Base-by-base conservation (phyloP, 1,284 basidiomycete species). In the Gomphus bonarii region DNA sequence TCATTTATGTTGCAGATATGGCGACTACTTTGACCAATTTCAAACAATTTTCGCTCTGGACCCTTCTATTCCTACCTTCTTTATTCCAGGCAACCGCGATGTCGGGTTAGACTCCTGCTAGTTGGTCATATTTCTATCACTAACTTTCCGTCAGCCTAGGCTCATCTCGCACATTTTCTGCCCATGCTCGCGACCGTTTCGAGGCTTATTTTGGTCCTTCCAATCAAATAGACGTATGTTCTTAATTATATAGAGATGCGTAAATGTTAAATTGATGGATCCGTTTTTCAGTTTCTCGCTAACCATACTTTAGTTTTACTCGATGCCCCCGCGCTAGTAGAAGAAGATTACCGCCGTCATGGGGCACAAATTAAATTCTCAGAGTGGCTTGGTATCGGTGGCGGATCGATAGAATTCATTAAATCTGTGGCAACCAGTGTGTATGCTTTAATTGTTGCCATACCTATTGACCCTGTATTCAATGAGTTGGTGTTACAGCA, bases 31-130 rank as follows among this genome's bases (percentile, higher is more conserved):
- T 49, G 62, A 68, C n/a, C 78, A 81, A 54, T 91, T 87, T 70
- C 76, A 75, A 58, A 72, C 71, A 7, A 81, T 85, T 59, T 90
- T 91, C 68, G 67, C 73, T 10, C 62, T 77, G 36, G 51, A 58
- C 66, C 62, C 68, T 11, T 10, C 67, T 75, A 69, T 75, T 0
- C 72, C 76, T 0, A 74, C 77, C 30, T 80, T 84, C 69, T 85
- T 82, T 65, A 70, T 93, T 16, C 86, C 89, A 1, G 91, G 91
- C 10, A 95, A 95, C 64, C 86, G 90, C 66, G 91, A 95, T 64
- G 75, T 94, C 46, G 88, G 85, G 79, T 87, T 61, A 59, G 76
- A 67, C 16, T 35, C 22, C 43, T 42, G 25, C 36, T 16, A 11
- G 54, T 44, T 58, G 36, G 42, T 35, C 36, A 47, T 35, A 52